Evolutionary conservation across 179 eudicot genomes (phyloP).

Genomic region (Beta macrorhiza): DNA sequence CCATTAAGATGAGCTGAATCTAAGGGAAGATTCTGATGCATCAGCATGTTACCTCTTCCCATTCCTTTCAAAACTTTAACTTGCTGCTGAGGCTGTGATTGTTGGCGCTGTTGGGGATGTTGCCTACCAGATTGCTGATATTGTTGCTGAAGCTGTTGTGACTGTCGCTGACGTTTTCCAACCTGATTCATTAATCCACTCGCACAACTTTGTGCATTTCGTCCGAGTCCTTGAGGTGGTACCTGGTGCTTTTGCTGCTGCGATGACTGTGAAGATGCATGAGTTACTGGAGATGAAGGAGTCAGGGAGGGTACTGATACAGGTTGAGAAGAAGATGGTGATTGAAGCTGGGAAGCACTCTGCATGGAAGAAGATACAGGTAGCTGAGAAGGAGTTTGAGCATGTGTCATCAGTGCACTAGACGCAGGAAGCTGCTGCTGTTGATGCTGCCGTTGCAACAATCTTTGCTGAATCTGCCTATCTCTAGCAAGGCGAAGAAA

Average conservation of each 20-base stretch:
- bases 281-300: constrained; percentile 45
- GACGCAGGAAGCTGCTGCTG: constrained; percentile 57
- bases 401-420: constrained; percentile 53
- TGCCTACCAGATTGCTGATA: constrained; percentile 64
- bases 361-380: constrained; percentile 53
- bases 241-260: constrained; percentile 59
- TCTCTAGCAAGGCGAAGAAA: constrained; percentile 66
- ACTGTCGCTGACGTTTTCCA: constrained; percentile 55
- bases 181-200: constrained; percentile 49
- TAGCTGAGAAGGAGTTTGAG: constrained; percentile 50
- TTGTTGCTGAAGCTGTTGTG: constrained; percentile 50
- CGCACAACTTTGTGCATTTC: constrained; percentile 47
- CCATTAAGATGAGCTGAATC: constrained; percentile 63
- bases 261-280: constrained; percentile 39
- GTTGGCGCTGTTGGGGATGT: constrained; percentile 73
- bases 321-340: constrained; percentile 54
- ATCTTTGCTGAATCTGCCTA: constrained; percentile 61
- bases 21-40: constrained; percentile 50
- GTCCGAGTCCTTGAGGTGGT: constrained; percentile 52
- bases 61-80: constrained; percentile 62
- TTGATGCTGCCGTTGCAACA: constrained; percentile 56
- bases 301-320: constrained; percentile 42
- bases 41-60: constrained; percentile 61
- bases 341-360: constrained; percentile 47
- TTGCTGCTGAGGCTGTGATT: constrained; percentile 56